Evolutionary conservation across 345 rosid species (phyloP), one percentile per base, ranked within the genome.

Genomic region (Linum lewisii): DNA sequence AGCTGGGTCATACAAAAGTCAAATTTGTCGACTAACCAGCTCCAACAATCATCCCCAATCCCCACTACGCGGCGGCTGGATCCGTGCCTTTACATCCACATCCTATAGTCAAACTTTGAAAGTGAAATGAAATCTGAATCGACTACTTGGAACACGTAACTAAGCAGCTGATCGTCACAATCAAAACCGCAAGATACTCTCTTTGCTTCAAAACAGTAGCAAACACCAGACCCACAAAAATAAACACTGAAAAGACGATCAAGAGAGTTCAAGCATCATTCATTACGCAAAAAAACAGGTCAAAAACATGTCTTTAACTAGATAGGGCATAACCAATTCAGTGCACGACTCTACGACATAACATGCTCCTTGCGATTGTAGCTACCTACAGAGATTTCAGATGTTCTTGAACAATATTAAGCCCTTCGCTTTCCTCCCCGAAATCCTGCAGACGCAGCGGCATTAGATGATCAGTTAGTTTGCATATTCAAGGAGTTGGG

Each of bases 381-480:
- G 1, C 47, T 16, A 42, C 13, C 47, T 42, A 82, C 20, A 77
- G 63, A 25, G 83, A 64, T 67, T 82, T 79, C 61, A 82, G 67
- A 55, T 77, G 75, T 65, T 78, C 77, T 37, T 75, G 82, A 21
- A 82, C 75, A 4, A 79, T 69, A 50, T 73, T 75, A 49, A 77
- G 80, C 6, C 79, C 87, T 62, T 78, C 81, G 2, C 73, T 77
- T 53, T 82, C 82, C 75, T 82, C 87, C 0, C 87, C 87, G 6
- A 65, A 82, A 58, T 83, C 92, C 90, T 88, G 82, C 29, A 62
- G 53, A 52, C 25, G 7, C 34, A 29, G 7, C 16, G 2, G 47
- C 47, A 42, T 11, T 11, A 16, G 47, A 42, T 42, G 0, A 34
- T 34, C 10, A 34, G 10, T 34, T 34, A 34, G 38, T 5, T 5